These are phyloP conservation scores for Aspergillus olivimuriae DNA, from an alignment of 495 filamentous ascomycete genomes.

Conservation along the genomic window DNA sequence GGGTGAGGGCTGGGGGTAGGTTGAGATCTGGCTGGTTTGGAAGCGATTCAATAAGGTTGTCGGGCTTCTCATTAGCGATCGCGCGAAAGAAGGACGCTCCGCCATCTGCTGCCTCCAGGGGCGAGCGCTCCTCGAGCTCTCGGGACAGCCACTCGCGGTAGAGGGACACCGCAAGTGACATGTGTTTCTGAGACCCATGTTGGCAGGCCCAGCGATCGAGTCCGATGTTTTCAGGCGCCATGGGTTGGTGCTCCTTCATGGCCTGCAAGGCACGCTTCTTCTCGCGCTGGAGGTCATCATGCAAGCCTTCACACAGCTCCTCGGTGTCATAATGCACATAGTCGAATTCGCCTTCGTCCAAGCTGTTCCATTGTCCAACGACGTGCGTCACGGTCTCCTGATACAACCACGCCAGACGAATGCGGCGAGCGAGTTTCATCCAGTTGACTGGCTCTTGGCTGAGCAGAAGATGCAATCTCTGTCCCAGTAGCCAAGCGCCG, in stretches of 20 bases:
- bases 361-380: constrained; percentile 32
- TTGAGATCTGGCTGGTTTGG: too few relatives aligned
- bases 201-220: too few relatives aligned
- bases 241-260: background rate
- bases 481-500: background rate
- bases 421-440: constrained; percentile 30
- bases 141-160: constrained; percentile 24
- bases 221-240: too few relatives aligned
- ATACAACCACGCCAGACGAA: constrained; percentile 39
- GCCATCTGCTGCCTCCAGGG: constrained; percentile 19
- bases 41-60: too few relatives aligned
- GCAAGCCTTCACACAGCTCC: constrained; percentile 20
- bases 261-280: constrained; percentile 13
- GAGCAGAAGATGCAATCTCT: constrained; percentile 25
- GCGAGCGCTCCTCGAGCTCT: constrained; percentile 10
- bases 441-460: constrained; percentile 29
- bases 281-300: background rate
- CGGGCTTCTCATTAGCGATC: too few relatives aligned
- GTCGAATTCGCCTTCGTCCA: constrained; percentile 10
- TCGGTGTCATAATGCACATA: constrained; percentile 9
- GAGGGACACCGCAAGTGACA: constrained; percentile 25
- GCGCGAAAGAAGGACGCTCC: constrained; percentile 26
- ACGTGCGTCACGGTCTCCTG: constrained; percentile 43
- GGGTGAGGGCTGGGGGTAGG: constrained; percentile 17
- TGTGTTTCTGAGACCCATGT: constrained; percentile 25